Evolutionary conservation across 805 yeast species (phyloP).

Genomic region (Kodamaea hsintzibuensis): DNA sequence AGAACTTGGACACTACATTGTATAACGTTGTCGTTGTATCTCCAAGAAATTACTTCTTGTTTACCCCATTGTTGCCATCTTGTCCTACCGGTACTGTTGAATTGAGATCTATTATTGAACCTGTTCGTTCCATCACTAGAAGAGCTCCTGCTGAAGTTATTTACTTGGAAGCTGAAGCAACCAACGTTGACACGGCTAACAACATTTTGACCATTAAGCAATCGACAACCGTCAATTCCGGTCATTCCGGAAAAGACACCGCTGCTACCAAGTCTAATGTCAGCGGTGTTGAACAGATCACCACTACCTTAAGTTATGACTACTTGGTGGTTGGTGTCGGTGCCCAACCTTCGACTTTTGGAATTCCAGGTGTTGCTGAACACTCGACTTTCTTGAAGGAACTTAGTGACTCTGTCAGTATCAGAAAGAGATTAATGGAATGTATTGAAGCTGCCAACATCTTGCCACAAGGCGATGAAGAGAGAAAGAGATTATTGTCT

Average conservation of each 20-base stretch:
- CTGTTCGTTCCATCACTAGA: constrained; percentile 85
- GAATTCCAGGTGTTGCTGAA: constrained; percentile 91
- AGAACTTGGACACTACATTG: constrained; percentile 79
- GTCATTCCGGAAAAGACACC: constrained; percentile 54
- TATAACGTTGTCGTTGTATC: constrained; percentile 89
- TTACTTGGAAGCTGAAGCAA: constrained; percentile 90
- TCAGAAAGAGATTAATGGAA: constrained; percentile 81
- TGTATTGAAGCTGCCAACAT: constrained; percentile 85
- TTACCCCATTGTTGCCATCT: constrained; percentile 94
- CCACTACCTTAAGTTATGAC: constrained; percentile 61
- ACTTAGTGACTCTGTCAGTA: constrained; percentile 81
- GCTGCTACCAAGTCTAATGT: constrained; percentile 42
- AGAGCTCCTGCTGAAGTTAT: constrained; percentile 72
- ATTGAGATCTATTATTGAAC: constrained; percentile 88
- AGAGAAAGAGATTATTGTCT: constrained; percentile 80
- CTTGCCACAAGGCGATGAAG: constrained; percentile 72
- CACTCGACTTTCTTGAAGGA: constrained; percentile 88
- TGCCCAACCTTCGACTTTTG: constrained; percentile 91
- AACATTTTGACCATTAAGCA: constrained; percentile 67
- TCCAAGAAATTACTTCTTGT: constrained; percentile 92
- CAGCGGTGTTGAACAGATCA: constrained; percentile 43
- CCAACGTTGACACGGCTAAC: constrained; percentile 70
- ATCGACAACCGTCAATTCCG: constrained; percentile 54
- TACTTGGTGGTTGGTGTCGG: constrained; percentile 92
- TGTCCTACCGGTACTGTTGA: constrained; percentile 94